phyloP scores from a whole-genome alignment of 164 flowering plant genomes.

The Cinnamomum micranthum region DNA sequence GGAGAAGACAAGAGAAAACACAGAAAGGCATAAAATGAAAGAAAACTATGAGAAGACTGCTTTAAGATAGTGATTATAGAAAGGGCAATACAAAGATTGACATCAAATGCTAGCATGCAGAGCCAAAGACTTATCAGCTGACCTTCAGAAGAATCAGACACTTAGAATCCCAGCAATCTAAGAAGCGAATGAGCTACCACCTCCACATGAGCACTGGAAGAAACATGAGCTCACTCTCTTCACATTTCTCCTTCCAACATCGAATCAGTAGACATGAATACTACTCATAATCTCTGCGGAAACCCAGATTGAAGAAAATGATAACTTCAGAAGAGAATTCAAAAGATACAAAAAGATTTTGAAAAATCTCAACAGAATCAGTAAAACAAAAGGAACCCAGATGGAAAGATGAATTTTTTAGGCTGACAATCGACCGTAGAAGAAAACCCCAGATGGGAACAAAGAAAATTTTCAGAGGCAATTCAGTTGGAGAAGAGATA shows the following conservation, averaged over 20 bases:
- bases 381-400: background rate
- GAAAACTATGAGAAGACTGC: slow-evolving; percentile 2
- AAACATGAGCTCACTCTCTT: slow-evolving; percentile 21
- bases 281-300: slow-evolving; percentile 18
- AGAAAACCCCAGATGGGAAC: background rate
- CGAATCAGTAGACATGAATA: slow-evolving; percentile 14
- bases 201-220: slow-evolving; percentile 10
- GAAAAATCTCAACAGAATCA: background rate
- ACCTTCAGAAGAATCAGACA: slow-evolving; percentile 12
- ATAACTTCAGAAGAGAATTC: background rate
- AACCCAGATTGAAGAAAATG: background rate
- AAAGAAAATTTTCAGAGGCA: background rate
- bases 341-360: background rate
- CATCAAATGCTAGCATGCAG: slow-evolving; percentile 13
- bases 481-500: background rate
- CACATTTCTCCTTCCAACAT: slow-evolving; percentile 9
- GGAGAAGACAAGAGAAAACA: background rate
- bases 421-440: background rate
- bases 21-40: background rate
- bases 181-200: slow-evolving; percentile 9
- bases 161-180: slow-evolving; percentile 4
- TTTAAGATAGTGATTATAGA: slow-evolving; percentile 9
- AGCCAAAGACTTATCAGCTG: slow-evolving; percentile 11
- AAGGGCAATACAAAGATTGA: background rate
- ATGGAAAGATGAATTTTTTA: background rate